Percentiles rank a stretch among this genome's conserved stretches.
These are phyloP conservation scores for Podila verticillata DNA, from an alignment of 192 early-diverging fungal species.

Conservation along the genomic window DNA sequence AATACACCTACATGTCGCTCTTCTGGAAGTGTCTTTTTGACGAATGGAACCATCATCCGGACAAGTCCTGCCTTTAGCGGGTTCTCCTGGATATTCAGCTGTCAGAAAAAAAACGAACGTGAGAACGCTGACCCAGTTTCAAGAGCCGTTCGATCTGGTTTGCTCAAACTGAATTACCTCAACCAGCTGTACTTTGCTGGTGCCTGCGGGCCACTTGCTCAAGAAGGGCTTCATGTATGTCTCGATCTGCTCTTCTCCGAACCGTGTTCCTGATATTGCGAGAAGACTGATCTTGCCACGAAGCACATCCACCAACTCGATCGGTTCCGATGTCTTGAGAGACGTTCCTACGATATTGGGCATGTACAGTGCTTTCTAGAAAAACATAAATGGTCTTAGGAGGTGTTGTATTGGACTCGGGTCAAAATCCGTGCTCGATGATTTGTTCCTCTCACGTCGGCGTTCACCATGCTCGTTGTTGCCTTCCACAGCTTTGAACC, in stretches of 20 bases:
- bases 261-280: conserved; percentile 60
- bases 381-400: neutral
- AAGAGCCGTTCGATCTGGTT: neutral
- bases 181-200: conserved; percentile 51
- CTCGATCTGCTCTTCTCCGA: conserved; percentile 61
- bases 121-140: too few relatives aligned
- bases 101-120: neutral
- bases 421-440: too few relatives aligned
- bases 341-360: conserved; percentile 61
- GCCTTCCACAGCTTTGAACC: conserved; percentile 62
- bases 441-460: conserved; percentile 40
- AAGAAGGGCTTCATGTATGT: conserved; percentile 58
- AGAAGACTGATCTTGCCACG: conserved; percentile 56
- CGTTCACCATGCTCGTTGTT: conserved; percentile 48
- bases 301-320: conserved; percentile 55
- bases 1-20: conserved; percentile 48
- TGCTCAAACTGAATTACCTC: conserved; percentile 33
- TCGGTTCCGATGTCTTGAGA: conserved; percentile 43
- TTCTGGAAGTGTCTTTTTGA: conserved; percentile 52
- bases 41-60: conserved; percentile 59
- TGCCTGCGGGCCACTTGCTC: conserved; percentile 34
- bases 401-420: neutral
- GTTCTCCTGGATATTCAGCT: conserved; percentile 69
- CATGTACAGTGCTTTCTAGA: conserved; percentile 63
- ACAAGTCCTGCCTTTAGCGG: conserved; percentile 56